A percentile compares a stretch with the other conserved stretches of the same genome.
These are phyloP conservation scores for Saturnispora serradocipensis DNA, from an alignment of 805 yeast genomes.

Conservation along the genomic window DNA sequence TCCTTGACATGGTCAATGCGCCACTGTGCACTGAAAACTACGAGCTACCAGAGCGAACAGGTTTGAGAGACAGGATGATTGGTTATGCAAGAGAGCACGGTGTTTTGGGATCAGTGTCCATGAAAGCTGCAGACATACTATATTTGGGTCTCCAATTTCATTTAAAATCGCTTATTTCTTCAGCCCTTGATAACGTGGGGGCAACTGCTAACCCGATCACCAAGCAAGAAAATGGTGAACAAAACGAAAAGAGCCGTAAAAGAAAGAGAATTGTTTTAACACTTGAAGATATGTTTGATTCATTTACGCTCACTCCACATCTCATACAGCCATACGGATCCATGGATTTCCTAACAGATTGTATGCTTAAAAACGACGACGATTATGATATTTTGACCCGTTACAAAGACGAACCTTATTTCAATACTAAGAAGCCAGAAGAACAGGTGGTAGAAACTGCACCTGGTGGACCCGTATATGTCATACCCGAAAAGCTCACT, in stretches of 20 bases:
- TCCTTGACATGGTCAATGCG: constrained; percentile 73
- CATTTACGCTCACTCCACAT: constrained; percentile 57
- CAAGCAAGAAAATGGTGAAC: constrained; percentile 9
- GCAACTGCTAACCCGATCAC: constrained; percentile 21
- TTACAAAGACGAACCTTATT: neutral
- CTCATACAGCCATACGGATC: constrained; percentile 63
- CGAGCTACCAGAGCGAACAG: constrained; percentile 75
- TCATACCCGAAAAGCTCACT: constrained; percentile 17
- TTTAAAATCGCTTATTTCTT: constrained; percentile 63
- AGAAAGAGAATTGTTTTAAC: constrained; percentile 36
- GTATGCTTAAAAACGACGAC: constrained; percentile 51
- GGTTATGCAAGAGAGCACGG: constrained; percentile 90
- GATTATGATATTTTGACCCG: constrained; percentile 21
- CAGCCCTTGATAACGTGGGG: constrained; percentile 62
- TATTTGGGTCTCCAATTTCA: constrained; percentile 77
- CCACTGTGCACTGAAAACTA: constrained; percentile 70
- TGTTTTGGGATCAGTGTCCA: constrained; percentile 66
- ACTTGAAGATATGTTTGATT: constrained; percentile 58
- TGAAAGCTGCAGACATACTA: constrained; percentile 70
- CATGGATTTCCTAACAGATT: constrained; percentile 37
- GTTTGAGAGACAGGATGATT: constrained; percentile 55
- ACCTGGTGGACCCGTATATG: constrained; percentile 2
- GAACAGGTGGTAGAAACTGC: neutral
- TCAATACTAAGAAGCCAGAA: neutral
- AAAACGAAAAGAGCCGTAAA: constrained; percentile 2